Evolutionary conservation across 805 yeast species (phyloP).

Genomic region (Sporopachydermia lactativora): DNA sequence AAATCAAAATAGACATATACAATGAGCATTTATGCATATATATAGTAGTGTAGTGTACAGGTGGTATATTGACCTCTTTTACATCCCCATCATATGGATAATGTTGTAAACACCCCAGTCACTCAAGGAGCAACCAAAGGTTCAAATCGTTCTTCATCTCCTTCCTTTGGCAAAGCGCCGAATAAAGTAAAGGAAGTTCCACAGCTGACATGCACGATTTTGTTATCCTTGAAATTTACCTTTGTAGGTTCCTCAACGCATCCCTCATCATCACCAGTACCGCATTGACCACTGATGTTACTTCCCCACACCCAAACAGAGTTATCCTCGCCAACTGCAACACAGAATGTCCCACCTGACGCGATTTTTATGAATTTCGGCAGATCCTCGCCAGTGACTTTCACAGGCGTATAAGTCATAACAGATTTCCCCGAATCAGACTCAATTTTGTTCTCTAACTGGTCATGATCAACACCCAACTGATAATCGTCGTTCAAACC

Average conservation of each 20-base stretch:
- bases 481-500: background rate
- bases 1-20: no score
- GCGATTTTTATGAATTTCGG: background rate
- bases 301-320: constrained; percentile 3
- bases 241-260: constrained; percentile 1
- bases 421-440: background rate
- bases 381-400: constrained; percentile 3
- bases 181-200: background rate
- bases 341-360: background rate
- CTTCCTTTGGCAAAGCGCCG: background rate
- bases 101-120: no score
- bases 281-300: background rate
- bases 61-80: no score
- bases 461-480: background rate
- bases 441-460: background rate
- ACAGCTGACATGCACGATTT: background rate
- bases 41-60: no score
- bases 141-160: background rate
- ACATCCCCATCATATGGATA: no score
- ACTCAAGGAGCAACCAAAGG: background rate
- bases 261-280: background rate
- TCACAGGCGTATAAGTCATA: background rate
- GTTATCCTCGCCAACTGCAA: constrained; percentile 2
- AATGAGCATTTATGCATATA: no score
- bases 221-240: constrained; percentile 1